Conservation (phyloP, 2,329 filamentous ascomycete species). For the Colletotrichum sp. region DNA sequence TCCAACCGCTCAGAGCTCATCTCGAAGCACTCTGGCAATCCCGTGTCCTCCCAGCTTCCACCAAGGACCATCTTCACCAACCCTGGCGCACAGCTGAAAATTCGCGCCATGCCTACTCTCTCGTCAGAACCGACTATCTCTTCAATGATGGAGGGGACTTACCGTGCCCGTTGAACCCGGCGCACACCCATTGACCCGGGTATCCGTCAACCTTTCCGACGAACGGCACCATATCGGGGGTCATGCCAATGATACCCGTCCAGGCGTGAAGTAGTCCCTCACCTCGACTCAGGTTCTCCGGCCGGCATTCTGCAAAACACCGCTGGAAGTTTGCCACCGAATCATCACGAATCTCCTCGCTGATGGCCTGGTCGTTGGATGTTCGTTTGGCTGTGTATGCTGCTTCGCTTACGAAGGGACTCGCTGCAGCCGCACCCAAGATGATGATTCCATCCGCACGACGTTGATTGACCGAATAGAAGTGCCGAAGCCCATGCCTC, state of each 20-base stretch:
- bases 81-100: constrained; percentile 51
- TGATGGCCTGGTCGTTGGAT: neutral
- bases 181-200: constrained; percentile 51
- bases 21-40: constrained; percentile 26
- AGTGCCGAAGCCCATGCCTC: constrained; percentile 49
- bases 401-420: neutral
- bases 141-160: neutral
- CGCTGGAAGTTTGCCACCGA: neutral
- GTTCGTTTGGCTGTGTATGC: neutral
- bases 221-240: constrained; percentile 49
- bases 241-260: constrained; percentile 54
- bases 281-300: constrained; percentile 27
- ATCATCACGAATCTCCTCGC: neutral
- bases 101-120: constrained; percentile 39
- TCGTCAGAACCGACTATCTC: neutral
- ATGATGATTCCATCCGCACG: constrained; percentile 25
- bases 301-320: neutral
- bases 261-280: constrained; percentile 50
- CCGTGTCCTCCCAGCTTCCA: constrained; percentile 39
- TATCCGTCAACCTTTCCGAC: constrained; percentile 44
- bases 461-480: constrained; percentile 55
- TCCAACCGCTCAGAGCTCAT: neutral
- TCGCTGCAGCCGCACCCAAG: neutral
- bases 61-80: constrained; percentile 45
- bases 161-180: constrained; percentile 46